Evolutionary conservation across 257 asterid species (phyloP).

Genomic region (Gentiana dahurica): DNA sequence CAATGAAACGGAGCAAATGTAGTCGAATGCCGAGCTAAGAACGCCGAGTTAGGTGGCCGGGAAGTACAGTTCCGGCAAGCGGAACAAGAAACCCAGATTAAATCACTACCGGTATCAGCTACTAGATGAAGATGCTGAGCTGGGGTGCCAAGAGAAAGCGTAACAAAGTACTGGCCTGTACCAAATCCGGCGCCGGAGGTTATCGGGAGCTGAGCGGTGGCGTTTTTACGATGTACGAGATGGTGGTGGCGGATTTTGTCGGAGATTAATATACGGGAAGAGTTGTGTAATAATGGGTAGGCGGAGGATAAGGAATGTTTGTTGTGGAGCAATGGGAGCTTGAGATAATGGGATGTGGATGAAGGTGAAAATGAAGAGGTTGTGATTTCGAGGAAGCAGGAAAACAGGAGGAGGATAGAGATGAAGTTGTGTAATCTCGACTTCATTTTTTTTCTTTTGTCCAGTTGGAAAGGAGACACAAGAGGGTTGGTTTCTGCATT

Average conservation of each 20-base stretch:
- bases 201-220: constrained; percentile 37
- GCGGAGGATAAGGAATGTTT: constrained; percentile 30
- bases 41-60: constrained; percentile 35
- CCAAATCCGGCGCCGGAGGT: constrained; percentile 72
- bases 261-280: constrained; percentile 47
- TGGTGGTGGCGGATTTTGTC: constrained; percentile 47
- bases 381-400: constrained; percentile 20
- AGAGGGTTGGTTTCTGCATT: background rate
- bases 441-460: background rate
- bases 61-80: constrained; percentile 48
- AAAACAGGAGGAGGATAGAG: constrained; percentile 13
- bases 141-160: constrained; percentile 69
- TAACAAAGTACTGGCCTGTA: constrained; percentile 74
- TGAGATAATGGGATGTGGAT: constrained; percentile 26
- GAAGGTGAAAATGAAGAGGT: background rate
- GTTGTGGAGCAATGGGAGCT: constrained; percentile 53
- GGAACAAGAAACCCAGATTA: constrained; percentile 78
- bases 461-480: constrained; percentile 1
- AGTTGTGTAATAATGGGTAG: constrained; percentile 2
- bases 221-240: constrained; percentile 20
- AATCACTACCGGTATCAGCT: constrained; percentile 90
- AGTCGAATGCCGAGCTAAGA: constrained; percentile 59
- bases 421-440: constrained; percentile 15
- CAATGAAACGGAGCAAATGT: constrained; percentile 65
- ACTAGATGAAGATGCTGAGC: constrained; percentile 57